Evolutionary conservation across 768 basidiomycete species (phyloP), one percentile per base, ranked within the genome.

Genomic region (Cyclocybe aegerita): DNA sequence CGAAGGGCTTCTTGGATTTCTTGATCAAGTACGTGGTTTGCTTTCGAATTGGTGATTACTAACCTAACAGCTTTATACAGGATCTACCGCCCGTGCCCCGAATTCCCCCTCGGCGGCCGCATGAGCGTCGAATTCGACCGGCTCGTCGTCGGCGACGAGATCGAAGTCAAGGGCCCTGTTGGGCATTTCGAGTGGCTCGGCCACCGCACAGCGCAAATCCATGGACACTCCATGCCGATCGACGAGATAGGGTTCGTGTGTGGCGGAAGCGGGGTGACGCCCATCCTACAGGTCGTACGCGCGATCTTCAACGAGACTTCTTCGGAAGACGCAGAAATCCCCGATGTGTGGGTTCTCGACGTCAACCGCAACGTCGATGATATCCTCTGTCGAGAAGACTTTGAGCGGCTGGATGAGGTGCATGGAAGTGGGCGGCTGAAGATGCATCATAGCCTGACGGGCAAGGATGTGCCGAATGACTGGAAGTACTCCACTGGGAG

Each of bases 101-200:
- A 51, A 15, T 73, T 65, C 43, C 73, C 74, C 0, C 43, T 49
- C 6, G 82, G 83, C 4, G 83, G 83, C 5, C 72, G 71, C 52
- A 82, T 83, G 77, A 72, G 79, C 1, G 65, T 68, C 16, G 74
- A 74, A 2, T 75, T 73, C 30, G 58, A 58, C 32, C 71, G 77
- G 54, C 72, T 86, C 1, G 58, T 48, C 4, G 52, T 81, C 4
- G 81, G 75, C 2, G 81, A 84, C 46, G 56, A 35, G 3, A 63
- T 84, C 7, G 81, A 84, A 50, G 53, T 84, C 43, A 84, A 83
- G 58, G 83, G 83, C 0, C 83, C 83, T 0, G 60, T 83, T 6
- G 83, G 83, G 0, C 73, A 75, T 5, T 85, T 85, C 58, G 60
- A 71, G 15, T 85, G 79, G 77, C 57, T 69, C 3, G 79, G 80